Conservation (phyloP, 2,329 filamentous ascomycete genomes). For the Purpureocillium lavendulum region DNA sequence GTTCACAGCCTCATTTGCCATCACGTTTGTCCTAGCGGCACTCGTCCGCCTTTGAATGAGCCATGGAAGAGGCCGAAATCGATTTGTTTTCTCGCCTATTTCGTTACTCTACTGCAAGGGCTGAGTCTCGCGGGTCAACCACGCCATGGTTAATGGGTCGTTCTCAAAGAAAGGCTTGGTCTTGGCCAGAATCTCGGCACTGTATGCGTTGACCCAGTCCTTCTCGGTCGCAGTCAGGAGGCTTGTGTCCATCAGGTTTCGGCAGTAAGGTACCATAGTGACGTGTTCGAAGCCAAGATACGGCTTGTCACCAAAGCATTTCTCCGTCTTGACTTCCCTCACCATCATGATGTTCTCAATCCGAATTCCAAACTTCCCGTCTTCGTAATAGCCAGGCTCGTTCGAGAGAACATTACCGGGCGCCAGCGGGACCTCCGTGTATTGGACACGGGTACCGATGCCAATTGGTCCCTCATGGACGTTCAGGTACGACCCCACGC, state of each 20-base stretch:
- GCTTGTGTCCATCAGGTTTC: constrained; percentile 70
- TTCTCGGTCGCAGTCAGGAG: constrained; percentile 69
- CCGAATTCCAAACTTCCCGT: constrained; percentile 86
- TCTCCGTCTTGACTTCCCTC: constrained; percentile 74
- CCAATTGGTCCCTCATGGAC: constrained; percentile 97
- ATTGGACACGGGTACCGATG: constrained; percentile 85
- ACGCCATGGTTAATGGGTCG: constrained; percentile 63
- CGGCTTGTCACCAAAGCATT: constrained; percentile 87
- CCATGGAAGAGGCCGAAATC: background rate
- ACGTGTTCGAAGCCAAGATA: constrained; percentile 95
- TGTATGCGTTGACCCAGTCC: constrained; percentile 81
- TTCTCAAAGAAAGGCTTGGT: constrained; percentile 68
- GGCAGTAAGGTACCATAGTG: constrained; percentile 92
- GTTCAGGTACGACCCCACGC: constrained; percentile 90
- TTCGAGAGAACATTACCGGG: constrained; percentile 95
- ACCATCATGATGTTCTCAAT: constrained; percentile 96
- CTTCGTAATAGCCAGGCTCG: constrained; percentile 95
- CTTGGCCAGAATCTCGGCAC: constrained; percentile 72
- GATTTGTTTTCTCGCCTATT: background rate
- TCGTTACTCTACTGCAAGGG: constrained; percentile 26
- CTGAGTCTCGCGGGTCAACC: constrained; percentile 82
- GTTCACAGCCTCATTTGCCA: constrained; percentile 62
- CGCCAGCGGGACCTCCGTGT: constrained; percentile 79
- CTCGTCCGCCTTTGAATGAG: constrained; percentile 34
- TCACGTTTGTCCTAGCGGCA: constrained; percentile 60